Conservation (phyloP, 306 rosid species). For the Citrullus mucosospermus region DNA sequence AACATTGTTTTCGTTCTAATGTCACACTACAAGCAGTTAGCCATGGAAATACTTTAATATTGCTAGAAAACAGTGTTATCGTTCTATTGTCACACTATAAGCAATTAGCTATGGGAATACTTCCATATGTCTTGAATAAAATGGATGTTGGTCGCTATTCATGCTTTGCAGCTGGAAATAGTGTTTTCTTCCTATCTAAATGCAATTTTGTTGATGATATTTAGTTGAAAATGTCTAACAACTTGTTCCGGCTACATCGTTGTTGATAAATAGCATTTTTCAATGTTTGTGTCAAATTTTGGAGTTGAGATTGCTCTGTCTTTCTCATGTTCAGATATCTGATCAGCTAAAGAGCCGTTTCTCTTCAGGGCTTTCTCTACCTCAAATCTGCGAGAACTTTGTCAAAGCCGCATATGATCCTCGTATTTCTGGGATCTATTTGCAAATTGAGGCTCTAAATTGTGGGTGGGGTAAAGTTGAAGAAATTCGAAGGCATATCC, state of each 20-base stretch:
- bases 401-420: conserved; percentile 89
- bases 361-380: conserved; percentile 62
- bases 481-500: conserved; percentile 80
- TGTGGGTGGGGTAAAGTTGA: conserved; percentile 98
- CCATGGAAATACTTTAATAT: background rate
- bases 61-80: background rate
- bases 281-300: background rate
- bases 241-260: background rate
- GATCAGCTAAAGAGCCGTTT: conserved; percentile 72
- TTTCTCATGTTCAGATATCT: conserved; percentile 40
- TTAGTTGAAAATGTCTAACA: background rate
- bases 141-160: background rate
- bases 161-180: background rate
- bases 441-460: conserved; percentile 56
- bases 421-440: conserved; percentile 65
- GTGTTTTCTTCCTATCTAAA: background rate
- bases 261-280: background rate
- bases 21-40: background rate
- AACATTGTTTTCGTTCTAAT: background rate
- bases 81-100: background rate
- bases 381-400: conserved; percentile 78
- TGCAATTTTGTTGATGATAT: background rate
- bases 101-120: background rate
- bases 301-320: conserved; percentile 15
- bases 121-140: background rate